These are phyloP conservation scores for Caloboletus inedulis DNA, from an alignment of 1,284 basidiomycete species.

Conservation along the genomic window DNA sequence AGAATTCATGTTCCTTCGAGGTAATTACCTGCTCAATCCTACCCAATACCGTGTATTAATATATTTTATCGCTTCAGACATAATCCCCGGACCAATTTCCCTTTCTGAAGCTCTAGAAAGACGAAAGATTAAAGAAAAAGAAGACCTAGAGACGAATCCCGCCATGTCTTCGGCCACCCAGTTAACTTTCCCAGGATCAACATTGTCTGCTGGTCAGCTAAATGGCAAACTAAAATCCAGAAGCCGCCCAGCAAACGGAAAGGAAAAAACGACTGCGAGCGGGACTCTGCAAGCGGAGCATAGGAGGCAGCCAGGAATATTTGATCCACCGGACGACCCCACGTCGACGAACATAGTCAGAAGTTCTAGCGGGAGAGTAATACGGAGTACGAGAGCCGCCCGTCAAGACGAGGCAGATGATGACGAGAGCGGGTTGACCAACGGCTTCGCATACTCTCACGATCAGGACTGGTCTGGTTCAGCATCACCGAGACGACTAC, in stretches of 20 bases:
- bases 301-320: slow-evolving; percentile 19
- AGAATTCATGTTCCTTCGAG: slow-evolving; percentile 68
- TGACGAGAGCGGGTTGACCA: slow-evolving; percentile 19
- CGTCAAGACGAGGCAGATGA: slow-evolving; percentile 27
- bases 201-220: slow-evolving; percentile 19
- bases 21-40: slow-evolving; percentile 32
- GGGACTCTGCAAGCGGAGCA: slow-evolving; percentile 28
- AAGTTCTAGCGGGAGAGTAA: slow-evolving; percentile 35
- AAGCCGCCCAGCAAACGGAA: slow-evolving; percentile 38
- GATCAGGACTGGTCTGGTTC: slow-evolving; percentile 30
- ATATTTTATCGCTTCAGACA: slow-evolving; percentile 44
- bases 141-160: slow-evolving; percentile 56
- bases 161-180: slow-evolving; percentile 42
- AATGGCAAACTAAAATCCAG: slow-evolving; percentile 42
- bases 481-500: slow-evolving; percentile 26
- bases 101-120: slow-evolving; percentile 55
- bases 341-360: slow-evolving; percentile 19
- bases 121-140: slow-evolving; percentile 55
- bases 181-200: slow-evolving; percentile 20
- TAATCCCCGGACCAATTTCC: slow-evolving; percentile 60
- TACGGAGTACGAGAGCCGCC: slow-evolving; percentile 32
- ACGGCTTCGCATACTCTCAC: slow-evolving; percentile 21
- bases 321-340: slow-evolving; percentile 26
- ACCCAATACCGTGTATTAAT: neutral
- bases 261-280: slow-evolving; percentile 37